Evolutionary conservation across 2,329 filamentous ascomycete genomes (phyloP).

Genomic region (Coniochaeta ligniaria): DNA sequence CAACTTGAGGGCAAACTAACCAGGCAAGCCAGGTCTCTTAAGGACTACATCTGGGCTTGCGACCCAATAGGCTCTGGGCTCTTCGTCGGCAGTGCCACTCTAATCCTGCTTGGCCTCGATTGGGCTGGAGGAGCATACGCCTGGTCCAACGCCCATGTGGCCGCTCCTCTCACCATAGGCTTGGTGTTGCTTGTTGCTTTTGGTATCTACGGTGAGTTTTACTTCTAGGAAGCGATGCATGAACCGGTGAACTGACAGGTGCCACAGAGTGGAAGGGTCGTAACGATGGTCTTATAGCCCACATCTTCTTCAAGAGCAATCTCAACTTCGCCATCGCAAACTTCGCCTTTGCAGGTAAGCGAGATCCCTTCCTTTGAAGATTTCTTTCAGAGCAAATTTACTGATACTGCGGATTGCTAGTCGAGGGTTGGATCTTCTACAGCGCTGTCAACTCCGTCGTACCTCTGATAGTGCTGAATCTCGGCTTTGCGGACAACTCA

Average conservation of each 20-base stretch:
- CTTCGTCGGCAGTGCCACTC: conserved; percentile 33
- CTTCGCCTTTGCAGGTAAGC: conserved; percentile 38
- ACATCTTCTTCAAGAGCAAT: conserved; percentile 45
- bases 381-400: neutral
- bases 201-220: conserved; percentile 27
- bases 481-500: conserved; percentile 37
- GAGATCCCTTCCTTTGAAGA: neutral
- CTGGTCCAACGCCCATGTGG: conserved; percentile 31
- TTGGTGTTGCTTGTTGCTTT: conserved; percentile 32
- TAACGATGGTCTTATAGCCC: conserved; percentile 44
- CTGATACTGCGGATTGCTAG: neutral
- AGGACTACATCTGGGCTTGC: conserved; percentile 35
- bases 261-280: conserved; percentile 46
- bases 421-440: conserved; percentile 49
- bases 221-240: neutral
- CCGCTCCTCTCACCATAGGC: conserved; percentile 31
- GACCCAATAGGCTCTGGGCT: conserved; percentile 39
- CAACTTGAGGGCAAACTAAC: neutral
- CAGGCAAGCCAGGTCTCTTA: conserved; percentile 10
- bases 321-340: conserved; percentile 47
- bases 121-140: conserved; percentile 35
- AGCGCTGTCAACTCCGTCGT: conserved; percentile 41
- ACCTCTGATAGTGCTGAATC: conserved; percentile 38
- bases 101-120: conserved; percentile 36
- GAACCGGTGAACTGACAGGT: neutral